phyloP scores from a whole-genome alignment of 192 early-diverging fungal genomes.

The Backusella macrospora region DNA sequence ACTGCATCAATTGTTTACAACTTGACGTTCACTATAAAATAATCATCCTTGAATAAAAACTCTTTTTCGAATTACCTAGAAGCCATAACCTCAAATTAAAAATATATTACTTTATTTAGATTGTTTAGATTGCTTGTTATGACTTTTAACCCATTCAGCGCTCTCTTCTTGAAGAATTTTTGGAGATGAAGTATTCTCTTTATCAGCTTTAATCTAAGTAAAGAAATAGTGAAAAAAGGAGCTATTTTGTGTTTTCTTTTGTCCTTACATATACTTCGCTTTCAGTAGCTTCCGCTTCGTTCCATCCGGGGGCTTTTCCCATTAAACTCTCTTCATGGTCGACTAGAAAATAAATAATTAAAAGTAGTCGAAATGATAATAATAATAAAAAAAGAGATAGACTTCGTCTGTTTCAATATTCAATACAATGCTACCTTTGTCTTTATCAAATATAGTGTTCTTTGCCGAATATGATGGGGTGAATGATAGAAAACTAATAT shows the following conservation, averaged over 20 bases:
- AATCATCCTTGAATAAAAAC: too few relatives aligned
- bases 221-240: too few relatives aligned
- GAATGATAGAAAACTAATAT: neutral
- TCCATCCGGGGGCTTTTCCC: slow-evolving; percentile 3
- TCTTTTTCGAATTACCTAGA: too few relatives aligned
- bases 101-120: too few relatives aligned
- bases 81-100: too few relatives aligned
- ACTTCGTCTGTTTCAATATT: too few relatives aligned
- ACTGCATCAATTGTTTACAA: too few relatives aligned
- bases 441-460: neutral
- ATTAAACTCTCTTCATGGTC: slow-evolving; percentile 4
- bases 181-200: neutral
- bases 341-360: neutral
- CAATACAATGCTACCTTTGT: neutral
- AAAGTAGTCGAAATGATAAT: too few relatives aligned
- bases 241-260: neutral
- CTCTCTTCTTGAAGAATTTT: neutral
- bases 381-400: too few relatives aligned
- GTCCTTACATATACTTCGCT: slow-evolving; percentile 13
- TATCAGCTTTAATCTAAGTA: slow-evolving; percentile 15
- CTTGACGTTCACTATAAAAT: too few relatives aligned
- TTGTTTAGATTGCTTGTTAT: neutral
- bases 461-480: neutral
- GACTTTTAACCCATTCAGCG: neutral
- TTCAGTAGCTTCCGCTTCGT: slow-evolving; percentile 1